Percentiles rank a stretch among this genome's conserved stretches.
Evolutionary conservation across 306 rosid genomes (phyloP).

Genomic region (Castanea sativa): DNA sequence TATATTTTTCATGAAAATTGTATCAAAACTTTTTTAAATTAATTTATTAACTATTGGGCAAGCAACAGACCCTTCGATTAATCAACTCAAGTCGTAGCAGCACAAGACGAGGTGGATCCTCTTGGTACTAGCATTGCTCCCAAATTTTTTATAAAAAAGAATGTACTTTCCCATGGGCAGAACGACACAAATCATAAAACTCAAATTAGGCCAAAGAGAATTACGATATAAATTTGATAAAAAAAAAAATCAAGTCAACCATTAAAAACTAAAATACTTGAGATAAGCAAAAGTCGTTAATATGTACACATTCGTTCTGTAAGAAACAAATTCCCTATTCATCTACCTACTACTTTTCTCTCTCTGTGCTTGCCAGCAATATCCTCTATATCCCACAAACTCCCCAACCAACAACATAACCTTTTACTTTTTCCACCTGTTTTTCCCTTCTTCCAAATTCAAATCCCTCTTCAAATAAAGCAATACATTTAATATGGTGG

Average conservation of each 20-base stretch:
- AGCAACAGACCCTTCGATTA: too few relatives aligned
- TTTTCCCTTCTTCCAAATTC: constrained; percentile 4
- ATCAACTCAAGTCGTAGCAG: too few relatives aligned
- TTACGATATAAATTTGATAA: not conserved
- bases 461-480: constrained; percentile 33
- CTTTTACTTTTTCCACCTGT: constrained; percentile 20
- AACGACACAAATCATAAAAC: not conserved
- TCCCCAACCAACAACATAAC: constrained; percentile 7
- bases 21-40: too few relatives aligned
- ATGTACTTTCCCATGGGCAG: not conserved
- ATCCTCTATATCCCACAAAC: constrained; percentile 19
- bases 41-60: too few relatives aligned
- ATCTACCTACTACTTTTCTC: constrained; percentile 32
- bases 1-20: too few relatives aligned
- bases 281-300: not conserved
- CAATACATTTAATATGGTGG: constrained; percentile 31
- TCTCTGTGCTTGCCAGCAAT: constrained; percentile 21
- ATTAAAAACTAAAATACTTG: constrained; percentile 28
- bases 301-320: constrained; percentile 43
- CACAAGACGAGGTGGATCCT: too few relatives aligned
- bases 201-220: not conserved
- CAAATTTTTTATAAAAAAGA: too few relatives aligned
- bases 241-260: constrained; percentile 34
- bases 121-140: too few relatives aligned
- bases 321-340: constrained; percentile 23